phyloP scores from a whole-genome alignment of 805 yeast species.

The Dipodascus geniculatus region DNA sequence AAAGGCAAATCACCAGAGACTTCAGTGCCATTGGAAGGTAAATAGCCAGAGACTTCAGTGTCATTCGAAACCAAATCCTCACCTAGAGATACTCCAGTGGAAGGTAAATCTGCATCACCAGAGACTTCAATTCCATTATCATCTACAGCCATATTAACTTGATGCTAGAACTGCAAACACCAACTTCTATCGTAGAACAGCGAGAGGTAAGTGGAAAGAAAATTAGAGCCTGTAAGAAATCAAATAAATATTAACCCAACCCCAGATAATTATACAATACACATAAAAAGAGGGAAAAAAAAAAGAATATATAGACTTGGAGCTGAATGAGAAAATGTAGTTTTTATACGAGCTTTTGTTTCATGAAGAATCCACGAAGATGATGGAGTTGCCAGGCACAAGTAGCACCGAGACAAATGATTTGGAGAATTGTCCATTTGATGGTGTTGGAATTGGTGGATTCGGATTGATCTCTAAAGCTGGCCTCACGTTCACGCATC shows the following conservation, averaged over 20 bases:
- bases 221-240: background rate
- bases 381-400: slow-evolving; percentile 70
- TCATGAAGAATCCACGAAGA: slow-evolving; percentile 71
- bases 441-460: slow-evolving; percentile 60
- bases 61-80: too few relatives aligned
- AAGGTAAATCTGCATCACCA: too few relatives aligned
- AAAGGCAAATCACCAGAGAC: too few relatives aligned
- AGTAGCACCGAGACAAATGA: slow-evolving; percentile 51
- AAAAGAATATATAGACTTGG: background rate
- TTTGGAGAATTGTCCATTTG: slow-evolving; percentile 63
- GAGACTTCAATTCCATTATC: too few relatives aligned
- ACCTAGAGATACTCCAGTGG: too few relatives aligned
- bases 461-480: slow-evolving; percentile 70
- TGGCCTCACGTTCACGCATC: slow-evolving; percentile 55
- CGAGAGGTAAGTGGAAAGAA: too few relatives aligned
- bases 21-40: too few relatives aligned
- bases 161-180: too few relatives aligned
- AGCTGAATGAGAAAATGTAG: background rate
- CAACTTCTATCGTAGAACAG: too few relatives aligned
- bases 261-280: background rate
- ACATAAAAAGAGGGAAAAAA: background rate
- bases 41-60: too few relatives aligned
- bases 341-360: slow-evolving; percentile 64
- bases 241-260: slow-evolving; percentile 1
- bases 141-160: too few relatives aligned